Percentiles rank a stretch among this genome's conserved stretches.
These are phyloP conservation scores for Amanita molliuscula DNA, from an alignment of 768 basidiomycete species.

Conservation along the genomic window DNA sequence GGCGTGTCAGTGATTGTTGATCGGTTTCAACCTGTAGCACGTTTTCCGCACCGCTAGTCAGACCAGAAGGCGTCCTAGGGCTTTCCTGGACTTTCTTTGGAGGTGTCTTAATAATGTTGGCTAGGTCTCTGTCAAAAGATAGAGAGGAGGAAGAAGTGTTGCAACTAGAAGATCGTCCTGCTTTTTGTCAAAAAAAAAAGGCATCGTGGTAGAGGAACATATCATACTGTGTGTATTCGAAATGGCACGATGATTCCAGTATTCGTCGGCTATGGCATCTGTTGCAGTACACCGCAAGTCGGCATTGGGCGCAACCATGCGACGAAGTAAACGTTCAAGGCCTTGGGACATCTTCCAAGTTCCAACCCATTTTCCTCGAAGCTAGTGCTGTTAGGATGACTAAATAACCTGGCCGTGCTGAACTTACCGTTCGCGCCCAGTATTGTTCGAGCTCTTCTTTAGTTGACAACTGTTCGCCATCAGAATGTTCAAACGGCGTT, in stretches of 20 bases:
- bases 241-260: conserved; percentile 45
- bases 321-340: conserved; percentile 56
- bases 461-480: conserved; percentile 67
- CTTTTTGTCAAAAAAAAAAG: not conserved
- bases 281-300: conserved; percentile 64
- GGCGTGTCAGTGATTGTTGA: conserved; percentile 19
- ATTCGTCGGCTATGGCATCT: conserved; percentile 55
- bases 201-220: not conserved
- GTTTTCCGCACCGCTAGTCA: conserved; percentile 14
- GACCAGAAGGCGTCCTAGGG: conserved; percentile 24
- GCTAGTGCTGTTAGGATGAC: conserved; percentile 21
- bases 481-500: conserved; percentile 82
- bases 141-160: conserved; percentile 35
- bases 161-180: conserved; percentile 39
- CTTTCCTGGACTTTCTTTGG: conserved; percentile 20
- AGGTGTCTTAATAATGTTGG: conserved; percentile 26
- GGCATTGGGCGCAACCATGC: conserved; percentile 79
- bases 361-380: conserved; percentile 83
- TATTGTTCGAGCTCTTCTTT: conserved; percentile 81
- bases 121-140: conserved; percentile 39
- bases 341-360: conserved; percentile 58
- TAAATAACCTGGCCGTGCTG: not conserved
- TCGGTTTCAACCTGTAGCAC: conserved; percentile 1
- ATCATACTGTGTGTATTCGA: conserved; percentile 21
- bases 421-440: conserved; percentile 68